Percentiles rank a stretch among this genome's conserved stretches.
phyloP scores from a whole-genome alignment of 306 rosid genomes.

The Glycine latifolia region DNA sequence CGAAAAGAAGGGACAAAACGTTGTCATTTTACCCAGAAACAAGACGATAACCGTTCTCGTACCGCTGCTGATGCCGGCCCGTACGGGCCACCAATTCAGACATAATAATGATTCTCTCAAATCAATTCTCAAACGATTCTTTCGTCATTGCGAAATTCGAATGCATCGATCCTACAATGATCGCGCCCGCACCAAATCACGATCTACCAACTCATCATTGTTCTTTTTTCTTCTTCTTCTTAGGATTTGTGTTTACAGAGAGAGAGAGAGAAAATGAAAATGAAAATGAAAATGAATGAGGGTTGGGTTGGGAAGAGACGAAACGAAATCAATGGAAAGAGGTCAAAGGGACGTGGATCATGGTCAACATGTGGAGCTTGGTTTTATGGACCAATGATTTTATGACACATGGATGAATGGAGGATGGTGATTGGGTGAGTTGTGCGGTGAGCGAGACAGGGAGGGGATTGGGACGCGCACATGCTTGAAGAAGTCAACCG shows the following conservation, averaged over 20 bases:
- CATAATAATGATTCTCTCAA: constrained; percentile 51
- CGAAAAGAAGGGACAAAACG: not conserved
- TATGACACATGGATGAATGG: not conserved
- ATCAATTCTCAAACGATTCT: not conserved
- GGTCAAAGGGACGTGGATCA: constrained; percentile 55
- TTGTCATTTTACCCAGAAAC: constrained; percentile 69
- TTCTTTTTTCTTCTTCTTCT: not conserved
- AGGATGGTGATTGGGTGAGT: constrained; percentile 1
- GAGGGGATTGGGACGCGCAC: not conserved
- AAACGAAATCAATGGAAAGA: not conserved
- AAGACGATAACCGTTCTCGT: constrained; percentile 83
- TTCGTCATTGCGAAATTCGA: constrained; percentile 33
- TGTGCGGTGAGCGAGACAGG: not conserved
- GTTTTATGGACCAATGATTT: accelerated
- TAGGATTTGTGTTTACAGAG: constrained; percentile 39
- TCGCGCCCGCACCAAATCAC: constrained; percentile 48
- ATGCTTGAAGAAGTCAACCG: constrained; percentile 46
- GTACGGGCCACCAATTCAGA: constrained; percentile 89
- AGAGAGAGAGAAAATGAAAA: constrained; percentile 21
- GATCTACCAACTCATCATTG: constrained; percentile 25
- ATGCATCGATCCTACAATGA: constrained; percentile 29
- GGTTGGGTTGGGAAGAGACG: not conserved
- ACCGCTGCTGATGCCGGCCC: constrained; percentile 87
- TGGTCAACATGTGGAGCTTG: constrained; percentile 41
- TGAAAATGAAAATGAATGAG: not conserved